phyloP scores from a whole-genome alignment of 2,329 filamentous ascomycete species.

The Chaetomiaceae sp. region DNA sequence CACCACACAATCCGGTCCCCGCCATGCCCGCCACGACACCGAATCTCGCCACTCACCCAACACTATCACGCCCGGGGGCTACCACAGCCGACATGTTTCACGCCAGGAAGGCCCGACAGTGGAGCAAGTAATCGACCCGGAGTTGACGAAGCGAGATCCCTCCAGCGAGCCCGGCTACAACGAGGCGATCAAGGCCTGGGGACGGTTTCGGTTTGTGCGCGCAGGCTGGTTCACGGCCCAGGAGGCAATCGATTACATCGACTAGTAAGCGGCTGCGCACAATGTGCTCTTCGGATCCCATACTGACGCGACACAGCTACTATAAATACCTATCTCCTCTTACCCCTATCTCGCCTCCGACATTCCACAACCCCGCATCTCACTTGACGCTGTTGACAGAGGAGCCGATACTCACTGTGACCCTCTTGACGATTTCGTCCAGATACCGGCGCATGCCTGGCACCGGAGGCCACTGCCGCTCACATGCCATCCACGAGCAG shows the following conservation, averaged over 20 bases:
- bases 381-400: constrained; percentile 79
- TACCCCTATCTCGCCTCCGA: constrained; percentile 88
- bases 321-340: constrained; percentile 87
- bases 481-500: constrained; percentile 89
- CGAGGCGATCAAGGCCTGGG: constrained; percentile 82
- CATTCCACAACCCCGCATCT: constrained; percentile 76
- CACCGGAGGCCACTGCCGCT: constrained; percentile 75
- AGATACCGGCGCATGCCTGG: constrained; percentile 78
- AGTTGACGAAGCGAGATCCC: constrained; percentile 41
- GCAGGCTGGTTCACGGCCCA: constrained; percentile 94
- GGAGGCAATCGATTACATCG: constrained; percentile 89
- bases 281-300: neutral
- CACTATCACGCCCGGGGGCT: constrained; percentile 12
- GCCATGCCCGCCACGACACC: constrained; percentile 17
- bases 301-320: constrained; percentile 52
- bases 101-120: constrained; percentile 22
- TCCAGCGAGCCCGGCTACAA: constrained; percentile 53
- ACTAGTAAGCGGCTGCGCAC: constrained; percentile 60
- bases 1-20: constrained; percentile 16
- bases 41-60: constrained; percentile 19
- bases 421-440: constrained; percentile 84
- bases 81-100: constrained; percentile 22
- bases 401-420: constrained; percentile 89
- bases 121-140: constrained; percentile 44
- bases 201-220: constrained; percentile 86